Evolutionary conservation across 805 yeast genomes (phyloP), one percentile per base, ranked within the genome.

Genomic region (Zygoascus ofunaensis): DNA sequence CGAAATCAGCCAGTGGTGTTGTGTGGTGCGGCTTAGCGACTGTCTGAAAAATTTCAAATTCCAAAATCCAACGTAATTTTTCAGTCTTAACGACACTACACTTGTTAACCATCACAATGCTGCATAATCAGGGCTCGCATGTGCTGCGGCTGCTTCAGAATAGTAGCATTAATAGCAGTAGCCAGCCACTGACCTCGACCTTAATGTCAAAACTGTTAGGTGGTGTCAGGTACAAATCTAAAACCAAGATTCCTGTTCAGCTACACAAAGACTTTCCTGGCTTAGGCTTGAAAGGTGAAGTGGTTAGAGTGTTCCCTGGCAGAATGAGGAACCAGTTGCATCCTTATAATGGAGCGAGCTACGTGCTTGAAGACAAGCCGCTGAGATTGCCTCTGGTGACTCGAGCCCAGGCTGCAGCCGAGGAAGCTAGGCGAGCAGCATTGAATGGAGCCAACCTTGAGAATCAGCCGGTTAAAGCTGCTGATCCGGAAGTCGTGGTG

Each of bases 321-420:
- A 69, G 76, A 49, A 87, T 87, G 95, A 76, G 90, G 58, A 85
- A 84, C 64, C 75, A 66, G 54, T 71, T 87, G 45, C 86, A 86
- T 55, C 75, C 76, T 36, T 55, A 68, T 48, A 80, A 84, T 55
- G 83, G 86, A 37, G 96, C 95, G 2, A 73, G 76, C 17, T 87
- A 86, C 56, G 70, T 86, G 19, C 59, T 71, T 22, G 35, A 65
- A 52, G 55, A 55, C 32, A 45, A 52, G 24, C 33, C 40, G 7
- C 23, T 44, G 17, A 18, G 39, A 26, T 4, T 28, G 18, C 43
- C 33, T n/a, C 36, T 37, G 30, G 33, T 36, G 18, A 35, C 44
- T 19, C 19, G 41, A 26, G 37, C 21, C 15, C 19, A 24, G 33
- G 41, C 41, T 12, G 41, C 33, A 4, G 41, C 5, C 15, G 41